phyloP scores from a whole-genome alignment of 2,329 filamentous ascomycete genomes.

The Neonectria faginata region DNA sequence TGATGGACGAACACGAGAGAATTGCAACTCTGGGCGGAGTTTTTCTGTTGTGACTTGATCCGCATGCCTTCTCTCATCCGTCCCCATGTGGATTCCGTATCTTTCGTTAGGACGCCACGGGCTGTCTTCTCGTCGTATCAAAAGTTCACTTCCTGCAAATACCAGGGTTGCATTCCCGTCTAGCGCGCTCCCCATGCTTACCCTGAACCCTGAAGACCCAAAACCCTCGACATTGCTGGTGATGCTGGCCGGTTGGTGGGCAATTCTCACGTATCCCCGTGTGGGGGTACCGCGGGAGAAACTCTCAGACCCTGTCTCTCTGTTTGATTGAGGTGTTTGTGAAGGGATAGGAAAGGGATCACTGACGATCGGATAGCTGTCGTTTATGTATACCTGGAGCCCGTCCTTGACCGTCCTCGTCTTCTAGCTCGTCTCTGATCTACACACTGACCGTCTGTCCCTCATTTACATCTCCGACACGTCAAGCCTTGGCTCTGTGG shows the following conservation, averaged over 20 bases:
- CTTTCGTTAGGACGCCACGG: neutral
- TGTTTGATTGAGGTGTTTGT: neutral
- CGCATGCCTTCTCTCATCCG: neutral
- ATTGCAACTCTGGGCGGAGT: neutral
- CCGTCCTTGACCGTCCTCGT: constrained; percentile 8
- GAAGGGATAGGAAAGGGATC: neutral
- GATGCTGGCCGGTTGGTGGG: neutral
- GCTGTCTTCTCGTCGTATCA: neutral
- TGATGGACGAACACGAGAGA: neutral
- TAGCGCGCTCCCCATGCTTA: neutral
- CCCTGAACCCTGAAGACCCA: neutral
- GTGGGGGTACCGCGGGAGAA: neutral
- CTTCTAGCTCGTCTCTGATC: constrained; percentile 13
- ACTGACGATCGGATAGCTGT: neutral
- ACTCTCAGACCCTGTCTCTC: constrained; percentile 1
- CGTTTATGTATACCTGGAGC: constrained; percentile 14
- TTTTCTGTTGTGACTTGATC: neutral
- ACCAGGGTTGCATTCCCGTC: neutral
- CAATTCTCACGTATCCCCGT: neutral
- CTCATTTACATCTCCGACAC: constrained; percentile 6
- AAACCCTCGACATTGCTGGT: neutral
- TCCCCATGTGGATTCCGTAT: neutral
- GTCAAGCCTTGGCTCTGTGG: constrained; percentile 5
- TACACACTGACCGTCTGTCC: constrained; percentile 1
- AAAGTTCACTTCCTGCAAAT: neutral